Base-by-base conservation (phyloP, 805 yeast species). In the Hanseniaspora thailandica region DNA sequence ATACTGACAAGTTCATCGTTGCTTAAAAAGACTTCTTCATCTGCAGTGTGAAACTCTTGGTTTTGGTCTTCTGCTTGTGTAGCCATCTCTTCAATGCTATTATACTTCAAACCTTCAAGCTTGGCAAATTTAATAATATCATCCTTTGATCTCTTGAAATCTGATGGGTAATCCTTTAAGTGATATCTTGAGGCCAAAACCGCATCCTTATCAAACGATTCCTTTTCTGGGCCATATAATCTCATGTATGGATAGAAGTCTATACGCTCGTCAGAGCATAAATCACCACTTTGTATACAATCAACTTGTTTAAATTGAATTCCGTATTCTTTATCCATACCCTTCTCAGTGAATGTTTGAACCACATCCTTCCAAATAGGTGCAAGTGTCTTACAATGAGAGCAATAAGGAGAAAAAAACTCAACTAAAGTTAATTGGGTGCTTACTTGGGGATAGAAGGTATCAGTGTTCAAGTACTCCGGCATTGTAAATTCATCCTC, bases 401-500 rank as follows among this genome's bases (percentile, higher is more conserved):
- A 65, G 65, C 98, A 93, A 61, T 82, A 82, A 0, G 98, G 98
- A 31, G 96, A 86, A 64, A 69, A 93, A 67, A 87, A 89, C 68
- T 90, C 96, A 33, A 90, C 81, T 62, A 90, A 74, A 61, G 88
- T 82, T 20, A 81, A 68, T 2, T 83, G 83, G 9, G 72, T 67
- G 19, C 70, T 62, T n/a, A 78, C 62, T 35, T 69, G 68, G 12
- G 64, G 56, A 51, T 77, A 80, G 61, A 84, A 86, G 20, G 69
- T 72, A 0, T 67, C 73, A 3, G 63, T 58, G 0, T 74, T 77
- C 45, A 86, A 64, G 1, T 74, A 33, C 2, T 55, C 58, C 10
- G 45, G 51, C 55, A 46, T 22, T 19, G 44, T 17, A 45, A 43
- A 46, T 26, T 46, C 52, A 19, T 30, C 53, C 5, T 49, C 33